Percentiles rank a stretch among this genome's conserved stretches.
phyloP scores from a whole-genome alignment of 495 filamentous ascomycete species.

The Durotheca rogersii region DNA sequence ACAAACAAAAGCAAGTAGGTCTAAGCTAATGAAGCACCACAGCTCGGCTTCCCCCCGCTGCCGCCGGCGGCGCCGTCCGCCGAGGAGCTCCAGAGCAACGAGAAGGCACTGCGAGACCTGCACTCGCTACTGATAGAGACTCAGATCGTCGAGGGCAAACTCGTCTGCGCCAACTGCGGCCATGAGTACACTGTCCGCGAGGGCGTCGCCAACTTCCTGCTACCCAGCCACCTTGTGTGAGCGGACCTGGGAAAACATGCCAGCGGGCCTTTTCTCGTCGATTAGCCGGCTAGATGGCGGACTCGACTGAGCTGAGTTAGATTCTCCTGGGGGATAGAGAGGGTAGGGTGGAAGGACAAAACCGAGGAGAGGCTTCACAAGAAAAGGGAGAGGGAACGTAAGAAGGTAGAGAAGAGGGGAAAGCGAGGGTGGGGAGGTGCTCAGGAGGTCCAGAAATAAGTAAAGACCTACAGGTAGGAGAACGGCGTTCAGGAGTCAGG shows the following conservation, averaged over 20 bases:
- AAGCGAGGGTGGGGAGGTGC: no score
- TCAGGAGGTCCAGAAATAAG: background rate
- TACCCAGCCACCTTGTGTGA: conserved; percentile 86
- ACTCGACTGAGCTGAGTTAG: no score
- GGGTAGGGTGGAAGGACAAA: no score
- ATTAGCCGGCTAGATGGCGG: background rate
- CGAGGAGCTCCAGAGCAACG: conserved; percentile 60
- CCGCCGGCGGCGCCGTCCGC: conserved; percentile 61
- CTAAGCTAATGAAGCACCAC: conserved; percentile 5
- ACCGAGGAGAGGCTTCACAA: no score
- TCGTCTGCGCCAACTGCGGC: conserved; percentile 87
- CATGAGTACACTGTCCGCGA: conserved; percentile 92
- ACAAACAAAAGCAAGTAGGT: background rate
- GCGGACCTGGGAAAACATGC: background rate
- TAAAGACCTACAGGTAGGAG: no score
- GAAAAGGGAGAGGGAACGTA: background rate
- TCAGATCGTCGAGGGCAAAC: conserved; percentile 77
- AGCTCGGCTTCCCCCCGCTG: conserved; percentile 83
- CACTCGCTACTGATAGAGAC: conserved; percentile 88
- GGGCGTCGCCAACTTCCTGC: conserved; percentile 92
- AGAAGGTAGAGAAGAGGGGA: background rate
- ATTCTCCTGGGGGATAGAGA: no score
- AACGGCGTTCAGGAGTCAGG: conserved; percentile 27
- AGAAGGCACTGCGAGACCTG: conserved; percentile 70
- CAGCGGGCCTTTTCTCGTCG: no score